Base-by-base conservation (phyloP, 1,139 yeast genomes). In the Magnusiomyces ingens region DNA sequence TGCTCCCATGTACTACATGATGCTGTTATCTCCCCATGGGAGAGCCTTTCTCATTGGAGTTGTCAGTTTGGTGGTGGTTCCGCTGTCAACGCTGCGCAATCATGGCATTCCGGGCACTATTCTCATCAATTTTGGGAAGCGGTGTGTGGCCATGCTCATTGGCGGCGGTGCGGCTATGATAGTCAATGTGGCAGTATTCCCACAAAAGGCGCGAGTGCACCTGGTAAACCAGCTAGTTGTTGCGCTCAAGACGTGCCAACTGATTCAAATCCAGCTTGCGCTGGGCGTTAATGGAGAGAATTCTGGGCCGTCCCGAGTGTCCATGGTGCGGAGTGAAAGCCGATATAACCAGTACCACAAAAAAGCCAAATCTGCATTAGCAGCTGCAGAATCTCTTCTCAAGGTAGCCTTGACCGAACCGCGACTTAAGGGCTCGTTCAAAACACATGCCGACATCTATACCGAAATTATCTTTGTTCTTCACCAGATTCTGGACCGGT, bases 1-100 rank as follows among this genome's bases (percentile, higher is more conserved):
- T 2, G 62, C 71, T 8, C 75, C 78, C 1, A 78, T 78, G 0
- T 76, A 69, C 57, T 77, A 76, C 59, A 70, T 59, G 52, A 62
- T 75, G 54, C 52, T 77, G 40, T 76, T 73, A 0, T 69, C 79
- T 0, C 77, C 78, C 1, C 76, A 75, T 56, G 73, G 75, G 13
- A 77, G 76, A 57, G 79, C 80, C 0, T 80, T 78, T 0, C 72
- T 77, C 54, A 75, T 77, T 48, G 74, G 76, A 15, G 67, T 75
- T 22, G 76, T 77, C 45, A 74, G 78, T 45, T 70, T 74, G 18
- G 73, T 74, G 53, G 67, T 76, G 51, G 80, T 77, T 13, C 71
- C 76, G 1, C 59, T 68, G 29, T 29, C 51, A 21, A 52, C 49
- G 1, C 29, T 52, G 18, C 22, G 41, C 26, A 51, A 37, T 38